Evolutionary conservation across 2,329 filamentous ascomycete genomes (phyloP), one percentile per base, ranked within the genome.

Genomic region (Thielaviopsis musarum): DNA sequence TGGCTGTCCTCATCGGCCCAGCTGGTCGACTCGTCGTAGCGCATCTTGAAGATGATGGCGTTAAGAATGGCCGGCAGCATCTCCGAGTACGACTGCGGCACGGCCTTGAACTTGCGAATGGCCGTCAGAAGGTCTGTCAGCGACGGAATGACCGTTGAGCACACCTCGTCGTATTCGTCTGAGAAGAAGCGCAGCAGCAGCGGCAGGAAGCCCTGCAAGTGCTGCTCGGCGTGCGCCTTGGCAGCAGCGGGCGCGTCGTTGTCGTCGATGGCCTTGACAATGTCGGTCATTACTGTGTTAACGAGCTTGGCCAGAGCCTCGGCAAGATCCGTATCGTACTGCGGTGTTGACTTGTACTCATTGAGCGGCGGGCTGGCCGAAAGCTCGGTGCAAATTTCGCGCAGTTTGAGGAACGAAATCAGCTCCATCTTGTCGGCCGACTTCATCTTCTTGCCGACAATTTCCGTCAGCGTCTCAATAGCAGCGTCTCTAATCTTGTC

Each of bases 361-460:
- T 82, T 80, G 60, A 98, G 75, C 2, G 88, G 83, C 28, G 90
- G 86, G 69, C 88, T 95, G 63, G 81, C 81, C 64, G 95, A 83
- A 59, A 98, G 83, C 72, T 95, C 88, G 41, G 84, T 81, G 57
- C 97, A 84, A 65, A 98, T 89, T 56, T 86, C 83, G 63, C 84
- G 82, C 48, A 98, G 78, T 69, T 93, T 95, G 64, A 98, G 79
- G 70, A 95, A 95, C 24, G 83, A 76, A 65, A 98, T 94, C 77
- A 98, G 84, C 66, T 94, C 86, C 66, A 95, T 85, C 78, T 98
- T 98, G 74, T 97, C 91, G 45, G 81, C 77, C 1, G 90, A 79
- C 66, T 88, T 89, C 93, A 98, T 98, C 77, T 97, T 97, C 78
- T 98, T 98, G 70, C 85, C 87, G 61, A 95, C 88, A 65, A 95